Evolutionary conservation across 2,329 filamentous ascomycete species (phyloP), one percentile per base, ranked within the genome.

Genomic region (Fusarium burgessii): DNA sequence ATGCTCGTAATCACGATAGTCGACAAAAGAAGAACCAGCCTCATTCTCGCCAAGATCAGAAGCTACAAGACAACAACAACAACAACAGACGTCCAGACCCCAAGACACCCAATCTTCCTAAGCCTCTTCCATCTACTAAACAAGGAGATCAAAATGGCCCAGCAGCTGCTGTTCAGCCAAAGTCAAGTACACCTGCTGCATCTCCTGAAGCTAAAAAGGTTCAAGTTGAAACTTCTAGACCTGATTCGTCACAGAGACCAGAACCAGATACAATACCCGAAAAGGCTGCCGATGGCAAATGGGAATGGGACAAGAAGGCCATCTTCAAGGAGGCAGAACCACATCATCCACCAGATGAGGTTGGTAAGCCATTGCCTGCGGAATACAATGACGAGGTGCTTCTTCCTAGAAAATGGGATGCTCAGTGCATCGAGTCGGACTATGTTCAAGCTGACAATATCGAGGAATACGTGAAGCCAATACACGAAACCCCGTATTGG

Each of bases 331-430:
- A 83, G 42, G 68, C 76, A 36, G 66, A 74, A 12, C 61, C 77
- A 7, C 69, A 67, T 14, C 80, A 82, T 59, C 78, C 79, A 10
- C 82, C 82, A n/a, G 84, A 86, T 40, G 81, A 83, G n/a, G 82
- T 86, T 58, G 83, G 82, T 15, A 84, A 82, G 62, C 84, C 84
- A 23, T 76, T 87, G 3, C 80, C 83, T 7, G 68, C 74, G 18
- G 76, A 78, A 20, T 86, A 84, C 63, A 82, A 78, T 41, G 83
- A 85, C 23, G 81, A 83, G 18, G 80, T 84, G 11, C 82, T 86
- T 35, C 82, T 85, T 41, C 83, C 85, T 29, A 82, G 81, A 20
- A 79, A 82, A 8, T 83, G 82, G 73, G 80, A 84, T 68, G 80
- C 83, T 15, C 79, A 79, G 23, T 81, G 80, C 58, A 80, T 86